phyloP scores from a whole-genome alignment of 805 yeast genomes.

The Vanderwaltozyma yarrowii region DNA sequence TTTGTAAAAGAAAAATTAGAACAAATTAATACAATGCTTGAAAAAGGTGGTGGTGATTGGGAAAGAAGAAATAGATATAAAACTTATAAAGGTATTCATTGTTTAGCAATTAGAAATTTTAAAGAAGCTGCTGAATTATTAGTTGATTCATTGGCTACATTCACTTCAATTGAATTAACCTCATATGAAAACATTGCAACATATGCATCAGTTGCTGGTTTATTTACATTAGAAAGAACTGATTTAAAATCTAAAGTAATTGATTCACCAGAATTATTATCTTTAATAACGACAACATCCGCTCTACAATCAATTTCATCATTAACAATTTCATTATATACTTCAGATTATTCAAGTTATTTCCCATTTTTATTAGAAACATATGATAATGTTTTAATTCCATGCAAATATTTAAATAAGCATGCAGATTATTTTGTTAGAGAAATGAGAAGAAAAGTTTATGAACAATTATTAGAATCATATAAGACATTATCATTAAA shows the following conservation, averaged over 20 bases:
- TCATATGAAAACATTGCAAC: conserved; percentile 84
- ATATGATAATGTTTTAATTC: conserved; percentile 57
- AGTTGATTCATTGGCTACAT: conserved; percentile 88
- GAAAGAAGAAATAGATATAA: conserved; percentile 93
- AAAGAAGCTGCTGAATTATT: conserved; percentile 74
- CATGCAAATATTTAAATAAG: conserved; percentile 55
- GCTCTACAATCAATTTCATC: conserved; percentile 71
- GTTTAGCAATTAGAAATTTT: conserved; percentile 78
- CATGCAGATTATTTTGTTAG: conserved; percentile 82
- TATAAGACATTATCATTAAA: conserved; percentile 82
- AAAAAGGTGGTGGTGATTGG: conserved; percentile 99
- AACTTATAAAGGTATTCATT: conserved; percentile 79
- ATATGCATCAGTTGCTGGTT: conserved; percentile 83
- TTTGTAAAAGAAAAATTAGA: conserved; percentile 65
- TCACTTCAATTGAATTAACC: conserved; percentile 84
- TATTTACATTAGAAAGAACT: conserved; percentile 69
- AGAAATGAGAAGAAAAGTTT: conserved; percentile 91
- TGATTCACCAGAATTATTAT: conserved; percentile 87
- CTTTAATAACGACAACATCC: conserved; percentile 62
- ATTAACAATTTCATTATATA: conserved; percentile 76
- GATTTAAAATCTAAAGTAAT: conserved; percentile 76
- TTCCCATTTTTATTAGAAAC: conserved; percentile 71
- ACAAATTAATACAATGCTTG: conserved; percentile 64
- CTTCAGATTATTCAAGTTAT: conserved; percentile 74
- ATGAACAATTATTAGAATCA: conserved; percentile 86